Evolutionary conservation across 2,329 filamentous ascomycete species (phyloP), one percentile per base, ranked within the genome.

Genomic region (Calonectria honghensis): DNA sequence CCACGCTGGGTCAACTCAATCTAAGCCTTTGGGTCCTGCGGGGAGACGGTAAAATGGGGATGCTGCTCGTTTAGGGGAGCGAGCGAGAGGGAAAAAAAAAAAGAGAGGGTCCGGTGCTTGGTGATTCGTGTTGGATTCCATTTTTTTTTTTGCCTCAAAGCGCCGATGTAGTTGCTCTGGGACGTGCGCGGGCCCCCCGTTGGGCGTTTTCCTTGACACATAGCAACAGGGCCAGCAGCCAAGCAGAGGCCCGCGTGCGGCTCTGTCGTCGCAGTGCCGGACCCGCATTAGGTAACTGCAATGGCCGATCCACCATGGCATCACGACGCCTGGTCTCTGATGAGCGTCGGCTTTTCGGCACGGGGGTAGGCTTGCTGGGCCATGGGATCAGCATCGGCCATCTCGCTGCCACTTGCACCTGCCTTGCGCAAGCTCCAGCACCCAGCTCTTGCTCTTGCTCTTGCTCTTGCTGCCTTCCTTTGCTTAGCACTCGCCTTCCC

Each of bases 211-310:
- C 72, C 14, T 20, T 73, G 72, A 73, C 72, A 73, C 72, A 73
- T 73, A 57, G 67, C 67, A 63, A 70, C 72, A 39, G 27, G 57
- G 50, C 52, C n/a, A 24, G 29, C 67, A 70, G 67, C 72, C 72
- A 73, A 73, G 72, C 50, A 73, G 72, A 73, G 51, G 61, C 29
- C 67, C 67, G 67, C 50, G 61, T 73, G 67, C 68, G 67, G 67
- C 67, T 70, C 72, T 65, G 61, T 67, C 31, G 72, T 66, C 24
- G 61, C 67, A 73, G 61, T 73, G 72, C 66, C 71, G 66, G 71
- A 32, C 59, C 67, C 61, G 67, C 67, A 73, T 73, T 73, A 73
- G 72, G 72, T 73, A 73, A 73, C 27, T 27, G 32, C 50, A 66
- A 59, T 59, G 41, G 27, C 39, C n/a, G 54, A 72, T 72, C 70